Evolutionary conservation across 192 early-diverging fungal species (phyloP).

Genomic region (Podochytrium sp.): DNA sequence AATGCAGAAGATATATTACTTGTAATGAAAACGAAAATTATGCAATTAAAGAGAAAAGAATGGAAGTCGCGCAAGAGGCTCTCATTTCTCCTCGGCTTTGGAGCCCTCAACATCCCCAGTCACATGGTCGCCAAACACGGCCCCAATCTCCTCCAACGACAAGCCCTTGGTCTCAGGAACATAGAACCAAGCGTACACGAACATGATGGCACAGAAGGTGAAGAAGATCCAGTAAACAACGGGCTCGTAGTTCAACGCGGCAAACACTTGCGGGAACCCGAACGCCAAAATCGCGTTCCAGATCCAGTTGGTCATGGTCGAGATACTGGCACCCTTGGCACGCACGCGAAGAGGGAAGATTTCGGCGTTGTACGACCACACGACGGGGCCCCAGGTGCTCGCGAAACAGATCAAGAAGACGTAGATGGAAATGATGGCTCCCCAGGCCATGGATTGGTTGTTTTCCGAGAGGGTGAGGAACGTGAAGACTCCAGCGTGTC

Average conservation of each 20-base stretch:
- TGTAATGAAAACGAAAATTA: no score
- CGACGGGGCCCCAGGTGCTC: slow-evolving; percentile 76
- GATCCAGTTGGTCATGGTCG: slow-evolving; percentile 74
- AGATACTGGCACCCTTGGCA: slow-evolving; percentile 63
- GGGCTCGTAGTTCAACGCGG: no score
- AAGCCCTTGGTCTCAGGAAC: slow-evolving; percentile 82
- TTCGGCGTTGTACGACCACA: slow-evolving; percentile 74
- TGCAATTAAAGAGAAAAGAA: no score
- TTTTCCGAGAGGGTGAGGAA: no score
- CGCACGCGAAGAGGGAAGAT: slow-evolving; percentile 71
- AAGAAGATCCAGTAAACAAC: no score
- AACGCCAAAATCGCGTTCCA: no score
- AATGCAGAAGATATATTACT: no score
- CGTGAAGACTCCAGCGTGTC: slow-evolving; percentile 65
- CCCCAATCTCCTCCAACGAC: slow-evolving; percentile 87
- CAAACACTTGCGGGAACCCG: no score
- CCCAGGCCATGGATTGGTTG: slow-evolving; percentile 72
- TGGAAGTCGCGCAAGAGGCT: no score
- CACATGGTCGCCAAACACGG: slow-evolving; percentile 73
- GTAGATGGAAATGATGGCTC: slow-evolving; percentile 82
- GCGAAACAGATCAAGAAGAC: slow-evolving; percentile 66
- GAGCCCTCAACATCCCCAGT: no score
- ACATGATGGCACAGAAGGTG: no score
- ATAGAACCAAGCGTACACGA: slow-evolving; percentile 43
- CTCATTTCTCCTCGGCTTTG: no score